A percentile compares a stretch with the other conserved stretches of the same genome.
Conservation (phyloP, 1,284 basidiomycete genomes). For the Tilletia caries region DNA sequence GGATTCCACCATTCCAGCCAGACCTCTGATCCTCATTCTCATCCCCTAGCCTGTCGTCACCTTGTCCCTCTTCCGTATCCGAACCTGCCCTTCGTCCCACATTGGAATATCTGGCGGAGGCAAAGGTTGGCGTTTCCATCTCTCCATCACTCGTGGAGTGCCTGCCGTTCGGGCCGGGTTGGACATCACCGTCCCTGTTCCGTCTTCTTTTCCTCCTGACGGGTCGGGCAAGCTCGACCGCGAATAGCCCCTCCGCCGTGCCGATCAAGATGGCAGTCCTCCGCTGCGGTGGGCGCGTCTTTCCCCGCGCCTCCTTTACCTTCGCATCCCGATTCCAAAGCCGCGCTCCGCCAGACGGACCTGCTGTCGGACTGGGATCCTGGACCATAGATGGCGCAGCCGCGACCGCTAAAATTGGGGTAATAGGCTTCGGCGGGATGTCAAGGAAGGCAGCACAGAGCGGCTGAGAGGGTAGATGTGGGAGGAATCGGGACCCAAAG, state of each 20-base stretch:
- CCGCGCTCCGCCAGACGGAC: neutral
- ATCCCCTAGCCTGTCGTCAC: neutral
- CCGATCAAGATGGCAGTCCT: conserved; percentile 12
- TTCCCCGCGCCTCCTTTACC: neutral
- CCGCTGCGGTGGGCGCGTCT: neutral
- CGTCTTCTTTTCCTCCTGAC: neutral
- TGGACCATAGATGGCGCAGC: neutral
- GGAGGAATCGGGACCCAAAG: conserved; percentile 13
- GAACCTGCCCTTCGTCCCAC: too few species aligned
- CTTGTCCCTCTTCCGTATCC: too few species aligned
- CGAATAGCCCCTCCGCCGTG: conserved; percentile 14
- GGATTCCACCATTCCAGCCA: conserved; percentile 15
- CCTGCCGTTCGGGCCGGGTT: neutral
- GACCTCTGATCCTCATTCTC: neutral
- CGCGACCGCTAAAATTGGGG: neutral
- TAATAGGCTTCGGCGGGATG: neutral
- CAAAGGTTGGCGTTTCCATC: neutral
- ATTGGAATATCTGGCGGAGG: too few species aligned
- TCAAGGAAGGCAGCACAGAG: conserved; percentile 15
- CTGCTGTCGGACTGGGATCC: neutral
- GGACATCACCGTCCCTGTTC: neutral
- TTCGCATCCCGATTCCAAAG: too few species aligned
- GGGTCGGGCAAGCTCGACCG: conserved; percentile 10
- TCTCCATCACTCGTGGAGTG: conserved; percentile 2
- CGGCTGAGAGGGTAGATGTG: conserved; percentile 17